Percentiles rank a stretch among this genome's conserved stretches.
Evolutionary conservation across 2,329 filamentous ascomycete species (phyloP).

Genomic region (Pseudocercospora fijiensis): DNA sequence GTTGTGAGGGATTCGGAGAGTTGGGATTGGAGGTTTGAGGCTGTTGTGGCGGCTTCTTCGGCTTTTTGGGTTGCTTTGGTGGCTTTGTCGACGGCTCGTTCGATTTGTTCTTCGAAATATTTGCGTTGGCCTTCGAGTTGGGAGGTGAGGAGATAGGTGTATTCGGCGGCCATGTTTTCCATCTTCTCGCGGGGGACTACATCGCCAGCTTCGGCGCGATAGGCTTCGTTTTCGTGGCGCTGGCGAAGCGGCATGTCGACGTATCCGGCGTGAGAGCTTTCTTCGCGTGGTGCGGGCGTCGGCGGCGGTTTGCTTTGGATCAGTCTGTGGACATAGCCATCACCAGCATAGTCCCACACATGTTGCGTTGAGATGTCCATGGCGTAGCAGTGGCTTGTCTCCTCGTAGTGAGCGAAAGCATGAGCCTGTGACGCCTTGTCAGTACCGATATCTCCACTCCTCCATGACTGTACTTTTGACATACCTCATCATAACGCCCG

Average conservation of each 20-base stretch:
- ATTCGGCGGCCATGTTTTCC: constrained; percentile 84
- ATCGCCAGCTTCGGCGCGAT: constrained; percentile 53
- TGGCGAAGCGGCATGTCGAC: constrained; percentile 72
- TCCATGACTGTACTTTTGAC: constrained; percentile 41
- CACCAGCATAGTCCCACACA: constrained; percentile 96
- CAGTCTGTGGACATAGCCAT: constrained; percentile 92
- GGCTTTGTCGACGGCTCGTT: constrained; percentile 86
- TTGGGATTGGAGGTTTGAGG: constrained; percentile 52
- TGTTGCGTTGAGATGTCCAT: constrained; percentile 92
- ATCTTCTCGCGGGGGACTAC: constrained; percentile 70
- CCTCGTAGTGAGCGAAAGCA: constrained; percentile 89
- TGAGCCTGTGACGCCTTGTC: constrained; percentile 64
- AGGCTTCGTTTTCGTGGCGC: constrained; percentile 41
- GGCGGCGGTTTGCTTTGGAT: constrained; percentile 82
- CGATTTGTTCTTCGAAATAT: constrained; percentile 92
- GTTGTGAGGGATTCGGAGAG: constrained; percentile 56
- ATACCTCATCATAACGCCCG: constrained; percentile 72
- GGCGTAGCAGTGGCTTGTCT: constrained; percentile 84
- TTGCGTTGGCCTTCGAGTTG: constrained; percentile 89
- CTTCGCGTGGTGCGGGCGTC: constrained; percentile 15
- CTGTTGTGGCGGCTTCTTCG: constrained; percentile 56
- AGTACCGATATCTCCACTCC: neutral
- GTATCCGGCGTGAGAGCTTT: constrained; percentile 55
- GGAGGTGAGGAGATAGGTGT: constrained; percentile 87
- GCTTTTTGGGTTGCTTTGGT: constrained; percentile 68